Evolutionary conservation across 2,329 filamentous ascomycete species (phyloP).

Genomic region (Paecilomyces fulvus): DNA sequence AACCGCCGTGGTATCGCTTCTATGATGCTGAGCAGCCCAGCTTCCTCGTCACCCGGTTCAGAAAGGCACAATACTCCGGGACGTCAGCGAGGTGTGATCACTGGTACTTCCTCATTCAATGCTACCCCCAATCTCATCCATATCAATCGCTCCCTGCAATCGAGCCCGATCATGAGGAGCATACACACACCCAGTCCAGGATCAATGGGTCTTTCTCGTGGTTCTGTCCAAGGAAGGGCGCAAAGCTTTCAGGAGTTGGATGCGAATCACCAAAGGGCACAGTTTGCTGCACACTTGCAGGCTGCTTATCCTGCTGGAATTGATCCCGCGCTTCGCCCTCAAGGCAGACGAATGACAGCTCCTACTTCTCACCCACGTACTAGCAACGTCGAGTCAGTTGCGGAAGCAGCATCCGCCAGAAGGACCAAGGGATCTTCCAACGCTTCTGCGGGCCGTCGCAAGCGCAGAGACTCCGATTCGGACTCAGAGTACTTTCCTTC

Average conservation of each 20-base stretch:
- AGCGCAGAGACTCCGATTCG: constrained; percentile 4
- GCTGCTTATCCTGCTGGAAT: background rate
- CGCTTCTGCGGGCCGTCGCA: constrained; percentile 1
- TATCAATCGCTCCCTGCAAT: background rate
- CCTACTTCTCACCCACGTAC: background rate
- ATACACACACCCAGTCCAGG: background rate
- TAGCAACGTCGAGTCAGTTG: background rate
- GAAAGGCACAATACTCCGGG: background rate
- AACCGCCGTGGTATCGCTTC: background rate
- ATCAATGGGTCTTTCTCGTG: background rate
- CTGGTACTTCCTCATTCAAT: background rate
- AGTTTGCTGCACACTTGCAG: background rate
- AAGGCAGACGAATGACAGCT: background rate
- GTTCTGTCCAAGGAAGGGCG: background rate
- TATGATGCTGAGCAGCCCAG: background rate
- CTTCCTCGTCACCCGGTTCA: background rate
- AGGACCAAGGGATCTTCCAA: background rate
- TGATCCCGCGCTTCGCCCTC: background rate
- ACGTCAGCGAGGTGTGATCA: background rate
- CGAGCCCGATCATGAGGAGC: background rate
- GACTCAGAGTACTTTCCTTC: constrained; percentile 3
- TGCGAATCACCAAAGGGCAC: background rate
- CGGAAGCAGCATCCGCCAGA: background rate
- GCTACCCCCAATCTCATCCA: background rate
- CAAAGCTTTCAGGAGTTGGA: background rate